Base-by-base conservation (phyloP, 257 asterid genomes). In the Catharanthus roseus region DNA sequence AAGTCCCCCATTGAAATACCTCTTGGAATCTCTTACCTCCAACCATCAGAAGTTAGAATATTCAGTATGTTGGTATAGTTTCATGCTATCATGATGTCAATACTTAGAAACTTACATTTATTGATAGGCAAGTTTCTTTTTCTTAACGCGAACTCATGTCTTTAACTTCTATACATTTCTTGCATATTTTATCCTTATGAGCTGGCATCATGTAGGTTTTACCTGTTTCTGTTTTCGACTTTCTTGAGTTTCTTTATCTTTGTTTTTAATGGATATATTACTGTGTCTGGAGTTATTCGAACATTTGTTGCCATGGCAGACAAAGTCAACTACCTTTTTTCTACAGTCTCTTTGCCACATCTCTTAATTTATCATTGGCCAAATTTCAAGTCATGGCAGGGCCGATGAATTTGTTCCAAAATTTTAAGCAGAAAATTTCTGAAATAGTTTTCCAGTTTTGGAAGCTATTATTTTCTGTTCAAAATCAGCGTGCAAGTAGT, bases 371-470 rank as follows among this genome's bases (percentile, higher is more conserved):
- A n/a, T n/a, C n/a, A n/a, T n/a, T n/a, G n/a, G n/a, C n/a, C n/a
- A n/a, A n/a, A n/a, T n/a, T n/a, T n/a, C n/a, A n/a, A n/a, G n/a
- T n/a, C n/a, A n/a, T n/a, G 2, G 29, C 4, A 7, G 10, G 42
- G 42, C 42, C 42, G n/a, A n/a, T n/a, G n/a, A 38, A 3, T 38
- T 38, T 38, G 42, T 38, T 38, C 42, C 42, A 38, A 38, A 38
- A 38, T 38, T 12, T 26, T 56, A 12, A 11, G 34, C 42, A 16
- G 1, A 69, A 41, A 28, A 39, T 42, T 15, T 29, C 57, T 57
- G 60, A 54, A 71, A 71, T 58, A 44, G 29, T 69, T 51, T 23
- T 60, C 1, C 33, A 70, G 47, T 26, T 51, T 39, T 21, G 4
- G 38, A 23, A 0, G 29, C 53, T 29, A 45, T 60, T 24, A 2